These are phyloP conservation scores for Mytilinidion resinicola DNA, from an alignment of 495 filamentous ascomycete genomes.

Conservation along the genomic window DNA sequence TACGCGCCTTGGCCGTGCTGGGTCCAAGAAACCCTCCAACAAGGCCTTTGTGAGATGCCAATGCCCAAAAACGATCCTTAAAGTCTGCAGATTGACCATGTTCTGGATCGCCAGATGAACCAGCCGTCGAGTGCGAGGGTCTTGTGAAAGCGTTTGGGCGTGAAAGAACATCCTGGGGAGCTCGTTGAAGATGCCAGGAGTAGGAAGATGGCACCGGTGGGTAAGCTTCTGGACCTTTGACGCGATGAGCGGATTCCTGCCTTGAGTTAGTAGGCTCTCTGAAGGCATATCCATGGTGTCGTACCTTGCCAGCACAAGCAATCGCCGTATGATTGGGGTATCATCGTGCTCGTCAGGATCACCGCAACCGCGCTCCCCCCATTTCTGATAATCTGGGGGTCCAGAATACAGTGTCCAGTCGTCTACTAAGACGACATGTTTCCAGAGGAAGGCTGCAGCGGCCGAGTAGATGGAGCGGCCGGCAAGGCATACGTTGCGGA, in stretches of 20 bases:
- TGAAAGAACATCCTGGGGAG: conserved; percentile 28
- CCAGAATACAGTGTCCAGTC: conserved; percentile 14
- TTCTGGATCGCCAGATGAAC: conserved; percentile 26
- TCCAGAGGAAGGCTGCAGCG: conserved; percentile 26
- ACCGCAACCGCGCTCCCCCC: conserved; percentile 4
- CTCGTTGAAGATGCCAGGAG: conserved; percentile 32
- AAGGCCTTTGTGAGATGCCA: conserved; percentile 26
- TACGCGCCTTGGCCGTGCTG: conserved; percentile 9
- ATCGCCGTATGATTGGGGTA: conserved; percentile 30
- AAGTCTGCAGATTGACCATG: conserved; percentile 30
- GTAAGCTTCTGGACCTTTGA: conserved; percentile 27
- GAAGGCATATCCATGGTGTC: not conserved
- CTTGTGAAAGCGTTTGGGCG: conserved; percentile 24
- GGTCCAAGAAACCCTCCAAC: conserved; percentile 29
- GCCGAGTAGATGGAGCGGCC: conserved; percentile 17
- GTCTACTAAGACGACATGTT: conserved; percentile 27
- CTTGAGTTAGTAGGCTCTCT: not conserved
- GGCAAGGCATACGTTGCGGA: conserved; percentile 18
- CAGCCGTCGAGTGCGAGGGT: conserved; percentile 23
- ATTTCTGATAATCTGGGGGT: not conserved
- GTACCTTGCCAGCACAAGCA: conserved; percentile 28
- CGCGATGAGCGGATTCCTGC: conserved; percentile 27
- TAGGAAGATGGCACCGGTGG: conserved; percentile 33
- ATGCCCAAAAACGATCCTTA: conserved; percentile 33
- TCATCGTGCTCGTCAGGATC: conserved; percentile 34